These are phyloP conservation scores for Cardamine resedifolia DNA, from an alignment of 345 rosid species.

Conservation along the genomic window DNA sequence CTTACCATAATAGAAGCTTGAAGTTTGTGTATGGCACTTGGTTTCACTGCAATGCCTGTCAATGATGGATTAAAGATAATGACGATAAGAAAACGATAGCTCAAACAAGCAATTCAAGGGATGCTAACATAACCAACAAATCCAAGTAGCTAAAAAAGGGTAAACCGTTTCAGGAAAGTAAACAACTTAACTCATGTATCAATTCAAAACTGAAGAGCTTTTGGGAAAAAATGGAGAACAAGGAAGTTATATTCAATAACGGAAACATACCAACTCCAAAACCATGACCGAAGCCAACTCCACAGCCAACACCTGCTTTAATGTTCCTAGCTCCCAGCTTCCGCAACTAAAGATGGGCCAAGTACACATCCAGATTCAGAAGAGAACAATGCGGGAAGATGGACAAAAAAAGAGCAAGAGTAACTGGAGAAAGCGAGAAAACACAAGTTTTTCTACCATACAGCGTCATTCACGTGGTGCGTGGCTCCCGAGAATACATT, in stretches of 20 bases:
- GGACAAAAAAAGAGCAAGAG: neutral
- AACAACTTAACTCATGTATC: neutral
- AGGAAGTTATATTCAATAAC: neutral
- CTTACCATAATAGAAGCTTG: conserved; percentile 62
- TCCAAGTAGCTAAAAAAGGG: neutral
- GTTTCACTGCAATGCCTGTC: conserved; percentile 87
- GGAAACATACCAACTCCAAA: conserved; percentile 39
- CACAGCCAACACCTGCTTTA: conserved; percentile 39
- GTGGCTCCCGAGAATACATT: conserved; percentile 81
- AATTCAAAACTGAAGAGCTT: neutral
- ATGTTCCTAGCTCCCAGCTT: conserved; percentile 40
- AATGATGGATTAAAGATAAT: conserved; percentile 1
- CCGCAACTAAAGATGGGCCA: conserved; percentile 28
- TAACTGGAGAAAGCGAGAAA: neutral
- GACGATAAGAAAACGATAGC: neutral
- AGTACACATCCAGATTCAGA: conserved; percentile 23
- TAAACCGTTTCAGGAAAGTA: neutral
- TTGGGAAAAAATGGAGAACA: neutral
- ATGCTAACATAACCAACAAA: conserved; percentile 12
- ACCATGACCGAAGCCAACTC: conserved; percentile 45
- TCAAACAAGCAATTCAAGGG: neutral
- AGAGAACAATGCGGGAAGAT: neutral
- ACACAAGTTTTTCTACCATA: conserved; percentile 38
- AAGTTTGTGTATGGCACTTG: conserved; percentile 68
- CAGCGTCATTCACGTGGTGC: conserved; percentile 67